phyloP scores from a whole-genome alignment of 176 grass and related monocot genomes.

The Bonia amplexicaulis region DNA sequence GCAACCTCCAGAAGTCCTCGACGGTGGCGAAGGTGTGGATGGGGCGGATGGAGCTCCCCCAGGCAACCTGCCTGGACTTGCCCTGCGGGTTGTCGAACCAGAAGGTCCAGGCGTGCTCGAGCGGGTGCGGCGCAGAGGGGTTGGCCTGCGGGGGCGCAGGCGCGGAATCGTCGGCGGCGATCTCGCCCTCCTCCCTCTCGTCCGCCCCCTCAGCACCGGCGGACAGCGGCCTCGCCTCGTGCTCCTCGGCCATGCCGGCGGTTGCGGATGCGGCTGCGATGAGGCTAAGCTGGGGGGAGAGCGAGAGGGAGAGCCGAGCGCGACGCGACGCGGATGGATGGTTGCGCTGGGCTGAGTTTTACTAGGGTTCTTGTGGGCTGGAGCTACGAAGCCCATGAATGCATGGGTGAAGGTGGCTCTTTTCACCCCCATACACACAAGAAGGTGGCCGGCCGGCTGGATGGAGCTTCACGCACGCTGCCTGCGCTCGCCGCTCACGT shows the following conservation, averaged over 20 bases:
- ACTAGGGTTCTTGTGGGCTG: neutral
- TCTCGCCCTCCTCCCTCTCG: conserved; percentile 94
- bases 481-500: too few species aligned
- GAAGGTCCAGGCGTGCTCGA: conserved; percentile 91
- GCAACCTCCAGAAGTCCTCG: conserved; percentile 91
- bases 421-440: neutral
- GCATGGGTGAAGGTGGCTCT: neutral
- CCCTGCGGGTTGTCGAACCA: conserved; percentile 88
- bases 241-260: conserved; percentile 35
- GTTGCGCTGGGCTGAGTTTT: too few species aligned
- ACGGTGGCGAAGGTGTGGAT: conserved; percentile 90
- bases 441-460: neutral
- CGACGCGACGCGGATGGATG: too few species aligned
- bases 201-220: conserved; percentile 13
- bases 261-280: neutral
- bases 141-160: neutral
- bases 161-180: conserved; percentile 40
- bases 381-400: neutral
- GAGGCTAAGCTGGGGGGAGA: neutral
- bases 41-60: conserved; percentile 79
- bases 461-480: too few species aligned
- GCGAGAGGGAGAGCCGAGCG: too few species aligned
- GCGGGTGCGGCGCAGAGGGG: conserved; percentile 37
- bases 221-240: conserved; percentile 32
- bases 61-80: conserved; percentile 47